These are phyloP conservation scores for Pistacia integerrima DNA, from an alignment of 345 rosid genomes.

Conservation along the genomic window DNA sequence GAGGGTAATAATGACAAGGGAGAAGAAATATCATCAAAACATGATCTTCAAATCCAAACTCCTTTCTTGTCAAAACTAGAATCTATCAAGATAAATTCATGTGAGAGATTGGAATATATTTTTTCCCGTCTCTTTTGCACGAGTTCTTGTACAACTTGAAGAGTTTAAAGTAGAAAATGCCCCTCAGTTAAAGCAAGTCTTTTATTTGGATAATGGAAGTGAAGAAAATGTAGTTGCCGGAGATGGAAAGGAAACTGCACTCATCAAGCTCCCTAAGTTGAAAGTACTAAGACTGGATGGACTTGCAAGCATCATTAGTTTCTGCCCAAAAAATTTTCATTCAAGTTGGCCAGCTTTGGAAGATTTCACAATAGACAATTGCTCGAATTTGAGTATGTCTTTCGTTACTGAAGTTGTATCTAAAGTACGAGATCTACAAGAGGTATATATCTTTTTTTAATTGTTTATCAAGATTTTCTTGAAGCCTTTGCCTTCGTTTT, in stretches of 20 bases:
- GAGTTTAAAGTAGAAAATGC: too few relatives aligned
- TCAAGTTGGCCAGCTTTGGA: not conserved
- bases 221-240: not conserved
- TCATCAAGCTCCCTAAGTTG: conserved; percentile 1
- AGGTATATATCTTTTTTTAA: too few relatives aligned
- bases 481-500: too few relatives aligned
- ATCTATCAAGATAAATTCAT: too few relatives aligned
- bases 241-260: not conserved
- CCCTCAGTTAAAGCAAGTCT: too few relatives aligned
- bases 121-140: not conserved
- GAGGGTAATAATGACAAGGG: not conserved
- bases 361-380: not conserved
- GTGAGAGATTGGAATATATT: too few relatives aligned
- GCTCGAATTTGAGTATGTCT: too few relatives aligned
- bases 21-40: not conserved
- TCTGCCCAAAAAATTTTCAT: not conserved
- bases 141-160: not conserved
- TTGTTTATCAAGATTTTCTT: too few relatives aligned
- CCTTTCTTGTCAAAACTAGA: too few relatives aligned
- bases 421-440: too few relatives aligned
- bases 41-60: not conserved
- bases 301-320: not conserved
- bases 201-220: too few relatives aligned
- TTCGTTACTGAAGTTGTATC: too few relatives aligned
- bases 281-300: not conserved